A percentile compares a stretch with the other conserved stretches of the same genome.
These are phyloP conservation scores for Cyclocybe aegerita DNA, from an alignment of 768 basidiomycete genomes.

Conservation along the genomic window DNA sequence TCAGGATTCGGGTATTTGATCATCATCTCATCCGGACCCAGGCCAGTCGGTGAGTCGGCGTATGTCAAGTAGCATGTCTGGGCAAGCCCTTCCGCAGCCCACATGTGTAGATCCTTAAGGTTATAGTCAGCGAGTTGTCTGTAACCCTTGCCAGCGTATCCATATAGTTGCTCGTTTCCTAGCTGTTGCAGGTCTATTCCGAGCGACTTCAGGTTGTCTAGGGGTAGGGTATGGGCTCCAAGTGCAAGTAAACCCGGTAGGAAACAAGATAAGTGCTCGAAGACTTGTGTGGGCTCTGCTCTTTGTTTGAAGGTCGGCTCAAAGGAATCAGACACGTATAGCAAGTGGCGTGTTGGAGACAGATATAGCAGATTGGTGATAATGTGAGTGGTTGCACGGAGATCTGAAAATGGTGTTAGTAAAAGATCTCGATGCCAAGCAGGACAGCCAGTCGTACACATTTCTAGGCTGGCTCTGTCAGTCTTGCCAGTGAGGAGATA, in stretches of 20 bases:
- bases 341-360: constrained; percentile 59
- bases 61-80: constrained; percentile 72
- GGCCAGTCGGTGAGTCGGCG: constrained; percentile 66
- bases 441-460: too few relatives aligned
- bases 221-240: constrained; percentile 61
- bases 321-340: constrained; percentile 66
- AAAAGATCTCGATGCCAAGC: too few relatives aligned
- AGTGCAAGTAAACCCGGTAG: constrained; percentile 74
- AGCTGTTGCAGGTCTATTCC: constrained; percentile 47
- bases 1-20: constrained; percentile 20
- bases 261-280: constrained; percentile 81
- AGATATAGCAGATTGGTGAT: constrained; percentile 49
- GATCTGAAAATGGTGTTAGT: too few relatives aligned
- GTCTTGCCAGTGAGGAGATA: constrained; percentile 65
- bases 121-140: constrained; percentile 41
- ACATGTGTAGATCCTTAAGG: constrained; percentile 63
- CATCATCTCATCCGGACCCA: constrained; percentile 62
- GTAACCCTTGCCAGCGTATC: constrained; percentile 34
- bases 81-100: constrained; percentile 76
- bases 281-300: constrained; percentile 42
- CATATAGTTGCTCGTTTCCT: constrained; percentile 34
- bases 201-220: constrained; percentile 47
- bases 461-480: constrained; percentile 16
- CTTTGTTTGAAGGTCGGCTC: constrained; percentile 24
- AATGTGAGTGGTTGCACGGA: too few relatives aligned